A percentile compares a stretch with the other conserved stretches of the same genome.
Evolutionary conservation across 257 asterid genomes (phyloP).

Genomic region (Parsonsia alboflavescens): DNA sequence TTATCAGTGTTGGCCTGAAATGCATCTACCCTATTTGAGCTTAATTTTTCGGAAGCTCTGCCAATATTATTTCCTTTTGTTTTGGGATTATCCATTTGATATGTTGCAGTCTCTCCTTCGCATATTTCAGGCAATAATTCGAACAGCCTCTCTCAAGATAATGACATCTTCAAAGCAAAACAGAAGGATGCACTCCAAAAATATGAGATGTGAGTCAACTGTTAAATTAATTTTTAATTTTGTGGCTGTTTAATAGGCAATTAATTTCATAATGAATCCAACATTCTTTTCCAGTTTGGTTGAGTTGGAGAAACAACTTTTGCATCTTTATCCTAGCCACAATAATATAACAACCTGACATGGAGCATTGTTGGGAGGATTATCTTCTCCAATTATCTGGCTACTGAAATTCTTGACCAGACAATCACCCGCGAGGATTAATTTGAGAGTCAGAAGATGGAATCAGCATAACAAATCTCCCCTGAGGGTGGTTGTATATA

Average conservation of each 20-base stretch:
- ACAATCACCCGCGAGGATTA: too few species aligned
- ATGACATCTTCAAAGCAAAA: slow-evolving; percentile 67
- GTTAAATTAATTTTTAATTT: neutral
- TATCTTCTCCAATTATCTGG: neutral
- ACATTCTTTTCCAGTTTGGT: slow-evolving; percentile 48
- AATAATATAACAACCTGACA: slow-evolving; percentile 11
- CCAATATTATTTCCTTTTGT: neutral
- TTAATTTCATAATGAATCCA: slow-evolving; percentile 3
- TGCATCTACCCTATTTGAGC: neutral
- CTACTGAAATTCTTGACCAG: neutral
- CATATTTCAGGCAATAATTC: slow-evolving; percentile 40
- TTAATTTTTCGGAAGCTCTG: neutral
- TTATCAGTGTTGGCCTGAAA: too few species aligned
- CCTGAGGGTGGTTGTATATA: too few species aligned
- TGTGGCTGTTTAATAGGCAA: neutral
- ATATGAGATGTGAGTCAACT: slow-evolving; percentile 58
- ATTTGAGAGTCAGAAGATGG: too few species aligned
- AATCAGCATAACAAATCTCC: too few species aligned
- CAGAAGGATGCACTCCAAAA: slow-evolving; percentile 71
- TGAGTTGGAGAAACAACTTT: slow-evolving; percentile 86
- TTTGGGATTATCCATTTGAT: neutral
- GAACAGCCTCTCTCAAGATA: slow-evolving; percentile 58
- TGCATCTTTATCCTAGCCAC: slow-evolving; percentile 41
- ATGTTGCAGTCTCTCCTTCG: neutral
- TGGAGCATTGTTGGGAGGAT: neutral